Percentiles rank a stretch among this genome's conserved stretches.
These are phyloP conservation scores for Pelargonium fulgidum DNA, from an alignment of 441 rosid species.

Conservation along the genomic window DNA sequence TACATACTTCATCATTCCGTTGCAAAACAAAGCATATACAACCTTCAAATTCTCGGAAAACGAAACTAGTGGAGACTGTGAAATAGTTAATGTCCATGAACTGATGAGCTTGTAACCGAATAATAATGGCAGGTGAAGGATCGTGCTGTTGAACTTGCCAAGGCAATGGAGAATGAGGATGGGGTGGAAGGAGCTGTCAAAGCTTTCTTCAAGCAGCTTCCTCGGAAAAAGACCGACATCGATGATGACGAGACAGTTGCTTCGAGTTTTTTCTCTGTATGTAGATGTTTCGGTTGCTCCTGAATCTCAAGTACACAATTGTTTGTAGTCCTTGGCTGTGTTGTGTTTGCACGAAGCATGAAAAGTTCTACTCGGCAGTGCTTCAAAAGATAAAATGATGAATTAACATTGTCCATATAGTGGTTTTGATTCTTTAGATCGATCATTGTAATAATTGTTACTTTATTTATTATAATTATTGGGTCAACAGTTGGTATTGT, in stretches of 20 bases:
- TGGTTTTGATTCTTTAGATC: too few species aligned
- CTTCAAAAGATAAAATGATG: neutral
- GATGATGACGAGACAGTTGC: slow-evolving; percentile 40
- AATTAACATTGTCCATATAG: too few species aligned
- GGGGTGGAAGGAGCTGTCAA: slow-evolving; percentile 92
- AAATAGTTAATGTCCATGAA: neutral
- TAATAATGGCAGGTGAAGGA: slow-evolving; percentile 61
- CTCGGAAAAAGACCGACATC: slow-evolving; percentile 28
- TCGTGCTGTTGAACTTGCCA: slow-evolving; percentile 67
- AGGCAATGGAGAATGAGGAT: slow-evolving; percentile 91
- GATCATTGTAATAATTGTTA: too few species aligned
- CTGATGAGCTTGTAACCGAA: neutral
- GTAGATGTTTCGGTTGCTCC: slow-evolving; percentile 77
- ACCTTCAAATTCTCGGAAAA: too few species aligned
- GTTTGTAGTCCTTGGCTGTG: neutral
- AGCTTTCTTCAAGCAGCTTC: slow-evolving; percentile 87
- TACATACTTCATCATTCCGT: too few species aligned
- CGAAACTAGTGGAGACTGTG: neutral
- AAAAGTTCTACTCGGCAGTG: neutral
- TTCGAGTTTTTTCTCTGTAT: slow-evolving; percentile 42
- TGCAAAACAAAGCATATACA: too few species aligned
- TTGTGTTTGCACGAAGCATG: neutral
- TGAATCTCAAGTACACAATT: slow-evolving; percentile 25
- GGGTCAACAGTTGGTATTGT: too few species aligned
- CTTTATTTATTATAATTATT: too few species aligned